Evolutionary conservation across 805 yeast species (phyloP).

Genomic region (Saccharomyces paradoxus): DNA sequence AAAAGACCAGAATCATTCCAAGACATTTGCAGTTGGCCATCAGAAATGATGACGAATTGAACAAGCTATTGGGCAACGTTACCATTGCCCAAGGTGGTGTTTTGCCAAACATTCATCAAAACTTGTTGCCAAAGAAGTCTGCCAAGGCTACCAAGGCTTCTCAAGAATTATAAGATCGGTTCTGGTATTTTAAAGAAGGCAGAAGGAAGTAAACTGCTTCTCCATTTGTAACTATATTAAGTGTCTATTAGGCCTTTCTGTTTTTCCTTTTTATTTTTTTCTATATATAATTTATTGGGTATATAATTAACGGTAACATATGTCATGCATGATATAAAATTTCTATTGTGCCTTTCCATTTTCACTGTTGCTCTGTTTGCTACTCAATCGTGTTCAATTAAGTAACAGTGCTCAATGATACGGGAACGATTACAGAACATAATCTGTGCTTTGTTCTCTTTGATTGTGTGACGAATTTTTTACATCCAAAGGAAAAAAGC

Average conservation of each 20-base stretch:
- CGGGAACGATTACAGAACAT: too few species aligned
- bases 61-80: slow-evolving; percentile 86
- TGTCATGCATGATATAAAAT: not conserved
- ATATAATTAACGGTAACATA: not conserved
- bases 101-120: slow-evolving; percentile 92
- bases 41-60: slow-evolving; percentile 97
- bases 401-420: too few species aligned
- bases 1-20: slow-evolving; percentile 97
- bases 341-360: not conserved
- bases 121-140: slow-evolving; percentile 77
- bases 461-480: not conserved
- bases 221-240: not conserved
- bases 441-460: not conserved
- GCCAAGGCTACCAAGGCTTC: slow-evolving; percentile 53
- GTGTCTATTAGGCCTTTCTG: not conserved
- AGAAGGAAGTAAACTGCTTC: not conserved
- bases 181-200: not conserved
- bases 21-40: slow-evolving; percentile 97
- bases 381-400: too few species aligned
- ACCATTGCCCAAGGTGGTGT: slow-evolving; percentile 99
- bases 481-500: not conserved
- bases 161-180: slow-evolving; percentile 47
- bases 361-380: not conserved
- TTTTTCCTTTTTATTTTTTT: not conserved
- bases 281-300: not conserved